These are phyloP conservation scores for Coniella lustricola DNA, from an alignment of 2,329 filamentous ascomycete species.

Conservation along the genomic window DNA sequence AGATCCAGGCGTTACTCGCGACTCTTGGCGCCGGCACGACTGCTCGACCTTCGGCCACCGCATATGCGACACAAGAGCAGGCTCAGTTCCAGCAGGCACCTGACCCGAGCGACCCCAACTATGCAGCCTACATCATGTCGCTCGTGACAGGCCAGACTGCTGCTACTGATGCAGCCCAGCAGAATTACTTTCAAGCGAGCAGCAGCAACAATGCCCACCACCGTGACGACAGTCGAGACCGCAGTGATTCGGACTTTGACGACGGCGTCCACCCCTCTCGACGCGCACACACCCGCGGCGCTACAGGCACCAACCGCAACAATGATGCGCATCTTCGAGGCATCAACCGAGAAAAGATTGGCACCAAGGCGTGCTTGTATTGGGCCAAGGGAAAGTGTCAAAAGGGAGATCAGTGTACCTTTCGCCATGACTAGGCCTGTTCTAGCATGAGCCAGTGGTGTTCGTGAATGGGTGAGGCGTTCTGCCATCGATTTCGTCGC, in stretches of 20 bases:
- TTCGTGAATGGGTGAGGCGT: no score
- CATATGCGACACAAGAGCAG: conserved; percentile 17
- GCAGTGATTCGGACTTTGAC: conserved; percentile 23
- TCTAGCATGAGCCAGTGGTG: no score
- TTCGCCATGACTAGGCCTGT: conserved; percentile 56
- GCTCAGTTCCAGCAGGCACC: conserved; percentile 17
- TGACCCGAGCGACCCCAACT: conserved; percentile 33
- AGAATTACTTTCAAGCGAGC: conserved; percentile 13
- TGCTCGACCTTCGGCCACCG: background rate
- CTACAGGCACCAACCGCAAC: conserved; percentile 22
- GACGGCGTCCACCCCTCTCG: conserved; percentile 25
- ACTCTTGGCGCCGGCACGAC: conserved; percentile 26
- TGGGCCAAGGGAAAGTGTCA: conserved; percentile 65
- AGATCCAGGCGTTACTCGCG: conserved; percentile 38
- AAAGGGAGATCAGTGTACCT: conserved; percentile 68
- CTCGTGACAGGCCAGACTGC: conserved; percentile 14
- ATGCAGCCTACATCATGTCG: conserved; percentile 22
- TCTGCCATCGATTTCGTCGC: no score
- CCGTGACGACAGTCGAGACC: conserved; percentile 18
- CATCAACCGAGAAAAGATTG: conserved; percentile 51
- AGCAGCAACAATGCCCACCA: conserved; percentile 16
- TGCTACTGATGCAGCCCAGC: conserved; percentile 10
- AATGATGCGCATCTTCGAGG: conserved; percentile 28
- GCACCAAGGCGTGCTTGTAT: conserved; percentile 64
- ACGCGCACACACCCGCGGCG: conserved; percentile 21